Conservation (phyloP, 306 rosid genomes). For the Prunus kanzakura region DNA sequence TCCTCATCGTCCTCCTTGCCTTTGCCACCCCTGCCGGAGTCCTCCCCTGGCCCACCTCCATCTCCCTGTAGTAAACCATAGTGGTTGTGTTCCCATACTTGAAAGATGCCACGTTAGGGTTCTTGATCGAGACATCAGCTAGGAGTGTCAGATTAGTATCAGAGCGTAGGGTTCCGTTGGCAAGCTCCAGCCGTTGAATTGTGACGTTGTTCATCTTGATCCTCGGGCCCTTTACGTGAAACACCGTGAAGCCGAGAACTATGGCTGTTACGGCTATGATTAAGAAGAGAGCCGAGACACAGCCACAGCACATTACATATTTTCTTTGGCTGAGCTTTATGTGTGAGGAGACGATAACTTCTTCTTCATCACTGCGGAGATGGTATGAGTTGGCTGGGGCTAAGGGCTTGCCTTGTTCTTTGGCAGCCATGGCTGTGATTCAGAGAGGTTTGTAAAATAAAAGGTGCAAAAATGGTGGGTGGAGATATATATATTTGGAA, state of each 20-base stretch:
- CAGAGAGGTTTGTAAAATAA: background rate
- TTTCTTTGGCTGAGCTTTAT: conserved; percentile 1
- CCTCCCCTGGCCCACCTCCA: conserved; percentile 30
- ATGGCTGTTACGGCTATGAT: conserved; percentile 34
- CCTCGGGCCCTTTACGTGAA: conserved; percentile 35
- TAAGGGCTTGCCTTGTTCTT: conserved; percentile 37
- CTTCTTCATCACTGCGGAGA: conserved; percentile 22
- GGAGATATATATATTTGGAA: conserved; percentile 6
- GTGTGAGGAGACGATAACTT: background rate
- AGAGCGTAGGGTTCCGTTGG: background rate
- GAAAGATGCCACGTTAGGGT: conserved; percentile 47
- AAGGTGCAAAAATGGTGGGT: background rate
- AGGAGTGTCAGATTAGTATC: conserved; percentile 11
- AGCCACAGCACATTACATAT: conserved; percentile 42
- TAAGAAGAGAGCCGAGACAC: conserved; percentile 31
- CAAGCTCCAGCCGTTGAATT: background rate
- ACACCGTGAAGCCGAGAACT: conserved; percentile 43
- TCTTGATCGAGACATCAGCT: conserved; percentile 35
- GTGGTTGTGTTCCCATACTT: conserved; percentile 26
- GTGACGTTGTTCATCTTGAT: conserved; percentile 20
- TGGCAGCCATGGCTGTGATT: conserved; percentile 19
- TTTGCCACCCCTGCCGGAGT: conserved; percentile 33
- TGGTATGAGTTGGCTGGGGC: conserved; percentile 12
- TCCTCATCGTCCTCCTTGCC: conserved; percentile 28
- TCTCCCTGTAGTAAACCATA: conserved; percentile 11